phyloP scores from a whole-genome alignment of 208 protist species.

The Naegleria gruberi region DNA sequence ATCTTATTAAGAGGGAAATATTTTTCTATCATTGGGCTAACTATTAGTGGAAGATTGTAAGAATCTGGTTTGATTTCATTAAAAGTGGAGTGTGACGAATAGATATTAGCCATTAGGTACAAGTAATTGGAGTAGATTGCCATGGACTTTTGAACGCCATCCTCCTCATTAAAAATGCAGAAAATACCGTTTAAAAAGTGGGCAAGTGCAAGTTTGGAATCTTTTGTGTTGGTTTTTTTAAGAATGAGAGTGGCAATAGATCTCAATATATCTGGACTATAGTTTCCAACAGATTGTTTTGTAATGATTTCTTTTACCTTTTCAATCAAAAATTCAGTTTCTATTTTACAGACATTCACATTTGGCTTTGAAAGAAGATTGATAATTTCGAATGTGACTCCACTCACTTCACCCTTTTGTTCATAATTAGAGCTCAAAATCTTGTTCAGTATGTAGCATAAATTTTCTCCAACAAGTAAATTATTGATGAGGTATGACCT shows the following conservation, averaged over 20 bases:
- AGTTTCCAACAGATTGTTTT: not conserved
- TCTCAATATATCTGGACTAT: not conserved
- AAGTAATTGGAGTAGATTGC: not conserved
- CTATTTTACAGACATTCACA: not conserved
- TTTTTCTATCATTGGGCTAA: not conserved
- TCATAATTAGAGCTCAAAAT: not conserved
- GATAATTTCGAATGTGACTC: not conserved
- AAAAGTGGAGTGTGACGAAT: not conserved
- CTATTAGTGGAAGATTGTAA: not conserved
- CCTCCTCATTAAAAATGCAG: not conserved
- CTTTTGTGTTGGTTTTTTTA: not conserved
- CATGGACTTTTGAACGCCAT: not conserved
- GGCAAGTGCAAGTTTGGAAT: not conserved
- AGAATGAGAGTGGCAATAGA: not conserved
- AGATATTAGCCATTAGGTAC: not conserved
- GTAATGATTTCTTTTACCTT: too few relatives aligned
- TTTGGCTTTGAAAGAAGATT: not conserved
- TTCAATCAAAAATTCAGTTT: too few relatives aligned
- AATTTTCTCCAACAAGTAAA: not conserved
- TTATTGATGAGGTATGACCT: not conserved
- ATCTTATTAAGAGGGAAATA: not conserved
- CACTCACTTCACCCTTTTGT: not conserved
- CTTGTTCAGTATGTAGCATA: not conserved
- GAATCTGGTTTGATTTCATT: not conserved
- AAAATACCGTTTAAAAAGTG: not conserved